phyloP scores from a whole-genome alignment of 1,284 basidiomycete species.

The Malassezia nana region DNA sequence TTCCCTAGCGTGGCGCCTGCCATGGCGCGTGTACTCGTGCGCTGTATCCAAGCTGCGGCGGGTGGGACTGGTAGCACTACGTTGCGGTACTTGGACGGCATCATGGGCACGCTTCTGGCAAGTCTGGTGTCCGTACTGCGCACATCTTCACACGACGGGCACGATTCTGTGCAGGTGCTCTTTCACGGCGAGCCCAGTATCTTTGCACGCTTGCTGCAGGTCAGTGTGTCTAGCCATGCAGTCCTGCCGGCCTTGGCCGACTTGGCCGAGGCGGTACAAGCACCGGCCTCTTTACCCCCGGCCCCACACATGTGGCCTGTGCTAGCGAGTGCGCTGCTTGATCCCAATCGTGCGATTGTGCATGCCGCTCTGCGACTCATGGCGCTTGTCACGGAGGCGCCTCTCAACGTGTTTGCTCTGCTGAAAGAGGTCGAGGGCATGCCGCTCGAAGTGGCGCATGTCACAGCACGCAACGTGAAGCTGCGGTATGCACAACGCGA shows the following conservation, averaged over 20 bases:
- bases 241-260: constrained; percentile 8
- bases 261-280: not conserved
- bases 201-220: not conserved
- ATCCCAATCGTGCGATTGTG: constrained; percentile 27
- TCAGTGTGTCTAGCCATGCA: not conserved
- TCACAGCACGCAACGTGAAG: constrained; percentile 42
- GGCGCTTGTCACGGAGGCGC: constrained; percentile 2
- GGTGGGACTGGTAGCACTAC: not conserved
- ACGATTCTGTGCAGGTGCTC: not conserved
- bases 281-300: not conserved
- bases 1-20: not conserved
- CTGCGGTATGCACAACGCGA: constrained; percentile 33
- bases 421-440: constrained; percentile 35
- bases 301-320: not conserved
- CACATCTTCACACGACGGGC: not conserved
- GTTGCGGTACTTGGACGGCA: not conserved
- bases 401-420: constrained; percentile 11
- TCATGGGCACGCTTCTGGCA: constrained; percentile 4
- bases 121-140: not conserved
- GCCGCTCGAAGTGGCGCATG: constrained; percentile 25
- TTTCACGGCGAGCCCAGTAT: constrained; percentile 1
- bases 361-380: constrained; percentile 29
- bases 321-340: constrained; percentile 22
- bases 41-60: not conserved
- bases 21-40: not conserved